phyloP scores from a whole-genome alignment of 2,329 filamentous ascomycete genomes.

The Gaeumannomyces tritici region DNA sequence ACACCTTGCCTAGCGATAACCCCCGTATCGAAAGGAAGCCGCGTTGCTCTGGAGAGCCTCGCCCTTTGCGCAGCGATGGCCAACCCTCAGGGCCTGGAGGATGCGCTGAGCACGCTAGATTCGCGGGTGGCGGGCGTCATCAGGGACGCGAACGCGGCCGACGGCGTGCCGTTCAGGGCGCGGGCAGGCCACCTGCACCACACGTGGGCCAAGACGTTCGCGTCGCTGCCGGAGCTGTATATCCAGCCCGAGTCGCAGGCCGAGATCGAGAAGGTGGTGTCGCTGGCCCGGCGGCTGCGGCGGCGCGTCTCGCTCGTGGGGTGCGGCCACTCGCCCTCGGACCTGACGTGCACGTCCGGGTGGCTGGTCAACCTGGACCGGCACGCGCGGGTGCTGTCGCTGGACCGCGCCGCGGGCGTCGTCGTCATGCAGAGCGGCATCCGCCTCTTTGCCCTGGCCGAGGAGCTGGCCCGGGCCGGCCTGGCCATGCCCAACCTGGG shows the following conservation, averaged over 20 bases:
- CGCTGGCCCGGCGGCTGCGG: constrained; percentile 69
- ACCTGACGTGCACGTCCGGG: constrained; percentile 83
- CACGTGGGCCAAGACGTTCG: constrained; percentile 93
- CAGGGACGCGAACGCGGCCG: constrained; percentile 8
- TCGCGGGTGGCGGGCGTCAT: background rate
- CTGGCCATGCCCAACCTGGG: constrained; percentile 86
- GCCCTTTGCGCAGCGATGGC: background rate
- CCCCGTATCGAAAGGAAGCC: background rate
- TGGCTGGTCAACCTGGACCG: constrained; percentile 94
- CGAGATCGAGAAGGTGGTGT: constrained; percentile 78
- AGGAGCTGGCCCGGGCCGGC: constrained; percentile 62
- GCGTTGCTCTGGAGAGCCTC: background rate
- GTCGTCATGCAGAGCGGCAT: constrained; percentile 85
- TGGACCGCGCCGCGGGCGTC: constrained; percentile 52
- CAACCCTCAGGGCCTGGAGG: background rate
- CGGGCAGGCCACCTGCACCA: constrained; percentile 64
- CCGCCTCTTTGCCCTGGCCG: constrained; percentile 64
- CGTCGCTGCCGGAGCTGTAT: constrained; percentile 82
- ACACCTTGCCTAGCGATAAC: background rate
- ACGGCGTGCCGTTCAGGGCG: constrained; percentile 64
- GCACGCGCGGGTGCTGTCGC: constrained; percentile 60
- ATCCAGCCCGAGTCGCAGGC: constrained; percentile 69
- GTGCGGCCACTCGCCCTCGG: constrained; percentile 83
- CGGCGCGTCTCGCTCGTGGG: constrained; percentile 80
- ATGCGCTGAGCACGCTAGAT: background rate